Conservation (phyloP, 805 yeast species). For the Candida jianshihensis region DNA sequence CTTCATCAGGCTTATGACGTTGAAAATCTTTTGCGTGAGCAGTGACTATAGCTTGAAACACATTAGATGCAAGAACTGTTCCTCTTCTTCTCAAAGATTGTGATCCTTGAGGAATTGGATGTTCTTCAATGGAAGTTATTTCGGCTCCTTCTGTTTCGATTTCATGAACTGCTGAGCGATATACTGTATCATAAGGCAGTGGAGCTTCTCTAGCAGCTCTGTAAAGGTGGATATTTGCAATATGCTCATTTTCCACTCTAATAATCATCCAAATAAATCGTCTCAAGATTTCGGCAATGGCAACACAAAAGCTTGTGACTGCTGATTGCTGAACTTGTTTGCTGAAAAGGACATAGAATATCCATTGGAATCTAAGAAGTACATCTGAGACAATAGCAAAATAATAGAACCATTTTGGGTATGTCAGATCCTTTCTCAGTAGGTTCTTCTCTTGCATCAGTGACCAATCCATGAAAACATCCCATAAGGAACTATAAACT, state of each 20-base stretch:
- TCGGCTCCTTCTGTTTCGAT: background rate
- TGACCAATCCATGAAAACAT: conserved; percentile 94
- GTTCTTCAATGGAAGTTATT: background rate
- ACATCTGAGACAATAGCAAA: conserved; percentile 68
- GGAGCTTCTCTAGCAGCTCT: conserved; percentile 86
- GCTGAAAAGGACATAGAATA: conserved; percentile 77
- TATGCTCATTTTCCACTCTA: conserved; percentile 95
- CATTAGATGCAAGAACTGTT: conserved; percentile 15
- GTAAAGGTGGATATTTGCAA: conserved; percentile 77
- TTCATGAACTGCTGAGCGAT: conserved; percentile 22
- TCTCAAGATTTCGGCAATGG: conserved; percentile 73
- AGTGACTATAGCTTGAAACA: conserved; percentile 47
- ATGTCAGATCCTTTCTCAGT: conserved; percentile 68
- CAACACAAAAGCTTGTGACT: conserved; percentile 74
- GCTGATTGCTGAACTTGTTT: conserved; percentile 82
- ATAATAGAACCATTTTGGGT: conserved; percentile 58
- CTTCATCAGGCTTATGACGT: conserved; percentile 18
- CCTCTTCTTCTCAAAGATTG: conserved; percentile 15
- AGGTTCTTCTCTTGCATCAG: conserved; percentile 60
- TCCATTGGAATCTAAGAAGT: conserved; percentile 81
- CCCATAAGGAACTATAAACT: conserved; percentile 71
- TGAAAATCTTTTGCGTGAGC: conserved; percentile 88
- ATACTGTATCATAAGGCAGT: conserved; percentile 61
- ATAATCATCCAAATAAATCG: conserved; percentile 86
- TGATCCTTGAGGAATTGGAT: background rate